Base-by-base conservation (phyloP, 495 filamentous ascomycete species). In the Talaromyces stipitatus region DNA sequence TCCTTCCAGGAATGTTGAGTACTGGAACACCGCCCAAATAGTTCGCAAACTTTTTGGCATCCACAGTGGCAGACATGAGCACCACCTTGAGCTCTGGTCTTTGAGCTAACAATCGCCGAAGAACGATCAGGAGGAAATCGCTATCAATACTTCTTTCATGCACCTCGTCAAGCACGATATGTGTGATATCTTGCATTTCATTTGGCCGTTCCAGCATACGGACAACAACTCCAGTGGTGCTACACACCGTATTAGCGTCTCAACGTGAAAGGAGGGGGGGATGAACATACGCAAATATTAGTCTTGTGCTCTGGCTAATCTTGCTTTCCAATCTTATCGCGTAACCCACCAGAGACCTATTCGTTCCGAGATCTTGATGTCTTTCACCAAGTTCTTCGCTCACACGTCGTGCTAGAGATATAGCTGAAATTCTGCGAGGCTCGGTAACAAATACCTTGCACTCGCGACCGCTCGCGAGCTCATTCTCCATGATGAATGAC, bases 381-480 rank as follows among this genome's bases (percentile, higher is more conserved):
- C 76, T 78, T 67, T 98, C 94, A 3, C 94, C 94, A 2, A 98
- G 77, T 65, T 98, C 94, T 72, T 97, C 90, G 57, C 90, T 95
- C 2, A 98, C 94, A 64, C 94, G 83, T 24, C 85, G 80, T 20
- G 94, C 94, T 26, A 98, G 76, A 14, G 92, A 96, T 22, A 97
- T 90, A 6, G 94, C 94, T 4, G 94, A 98, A 58, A 98, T 98
- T 65, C 94, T 82, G 10, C 94, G 84, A n/a, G 94, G 94, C 66
- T 97, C 90, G 0, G 94, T 96, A 65, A 92, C 95, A 68, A 92
- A 97, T 16, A 98, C 84, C 66, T 92, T 97, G 72, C 92, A 97
- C 12, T 79, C 72, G 33, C 84, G 87, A 7, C 91, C 91, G 45
- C 85, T 76, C 11, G 82, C 82, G 60, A 98, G 80, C 63, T 96